These are phyloP conservation scores for Taxillus chinensis DNA, from an alignment of 164 flowering plant genomes.

Conservation along the genomic window DNA sequence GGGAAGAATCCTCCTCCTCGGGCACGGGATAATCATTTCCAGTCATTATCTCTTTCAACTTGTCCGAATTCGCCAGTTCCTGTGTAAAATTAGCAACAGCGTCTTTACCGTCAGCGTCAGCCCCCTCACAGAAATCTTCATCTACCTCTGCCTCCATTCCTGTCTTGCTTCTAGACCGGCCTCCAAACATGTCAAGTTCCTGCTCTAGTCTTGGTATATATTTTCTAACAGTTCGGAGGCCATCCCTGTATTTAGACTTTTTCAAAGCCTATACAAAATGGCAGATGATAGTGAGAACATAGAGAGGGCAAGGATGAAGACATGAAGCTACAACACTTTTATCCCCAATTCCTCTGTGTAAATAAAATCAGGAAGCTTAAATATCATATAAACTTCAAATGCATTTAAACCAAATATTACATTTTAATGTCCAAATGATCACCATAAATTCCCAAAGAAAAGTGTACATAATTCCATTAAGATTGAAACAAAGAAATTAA, in stretches of 20 bases:
- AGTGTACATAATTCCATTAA: too few relatives aligned
- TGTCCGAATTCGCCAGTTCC: slow-evolving; percentile 20
- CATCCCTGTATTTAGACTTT: slow-evolving; percentile 78
- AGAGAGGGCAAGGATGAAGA: neutral
- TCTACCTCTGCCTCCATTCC: slow-evolving; percentile 14
- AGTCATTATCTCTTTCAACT: slow-evolving; percentile 23
- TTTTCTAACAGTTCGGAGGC: slow-evolving; percentile 62
- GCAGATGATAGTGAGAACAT: neutral
- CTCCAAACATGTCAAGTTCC: slow-evolving; percentile 62
- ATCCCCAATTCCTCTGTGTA: too few relatives aligned
- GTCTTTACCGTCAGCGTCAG: slow-evolving; percentile 2
- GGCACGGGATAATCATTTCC: slow-evolving; percentile 13
- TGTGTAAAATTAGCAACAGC: slow-evolving; percentile 9
- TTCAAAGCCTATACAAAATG: slow-evolving; percentile 59
- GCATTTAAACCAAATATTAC: too few relatives aligned
- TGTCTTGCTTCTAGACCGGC: slow-evolving; percentile 20
- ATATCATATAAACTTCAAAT: too few relatives aligned
- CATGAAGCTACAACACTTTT: too few relatives aligned
- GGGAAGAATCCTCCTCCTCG: slow-evolving; percentile 16
- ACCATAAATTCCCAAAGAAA: too few relatives aligned
- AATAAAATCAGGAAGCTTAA: too few relatives aligned
- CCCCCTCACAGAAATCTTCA: slow-evolving; percentile 16
- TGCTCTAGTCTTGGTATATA: slow-evolving; percentile 77
- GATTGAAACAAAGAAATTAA: too few relatives aligned
- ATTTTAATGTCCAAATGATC: too few relatives aligned